Evolutionary conservation across 2,329 filamentous ascomycete species (phyloP), one percentile per base, ranked within the genome.

Genomic region (Balansia obtecta): DNA sequence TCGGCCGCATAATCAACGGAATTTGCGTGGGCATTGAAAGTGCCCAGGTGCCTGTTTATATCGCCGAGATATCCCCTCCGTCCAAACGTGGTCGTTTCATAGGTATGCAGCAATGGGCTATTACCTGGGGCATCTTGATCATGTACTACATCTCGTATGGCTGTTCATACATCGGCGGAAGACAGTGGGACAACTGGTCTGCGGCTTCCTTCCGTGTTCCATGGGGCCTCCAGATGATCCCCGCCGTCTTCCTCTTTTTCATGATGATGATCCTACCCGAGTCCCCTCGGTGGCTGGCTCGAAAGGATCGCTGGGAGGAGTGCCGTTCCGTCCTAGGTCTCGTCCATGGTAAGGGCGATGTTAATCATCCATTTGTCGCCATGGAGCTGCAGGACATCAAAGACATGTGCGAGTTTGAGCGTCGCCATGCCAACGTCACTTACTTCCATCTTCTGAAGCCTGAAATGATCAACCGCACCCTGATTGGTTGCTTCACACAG

Each of bases 381-480:
- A 75, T 71, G 32, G 87, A 93, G 63, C 69, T 86, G 62, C 69
- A 79, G 18, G 85, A 90, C 56, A 91, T 93, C 61, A 77, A 79
- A 55, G 79, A 84, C 39, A 83, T 82, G 64, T 78, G 84, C 58
- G 82, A 87, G 47, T 85, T 90, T 54, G 86, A 93, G 65, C 75
- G 79, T 16, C 69, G 74, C 27, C 85, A 87, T 61, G 70, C 79
- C 13, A 75, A 88, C 55, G 83, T 86, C 18, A 79, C 78, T 9
- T 88, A 86, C 61, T 57, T 82, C 2, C 85, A 91, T 61, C 75
- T 93, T 1, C 76, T 93, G 67, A 77, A 75, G 56, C 85, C 85
- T 79, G 38, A 83, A 80, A 70, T 77, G 61, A 68, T 77, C 62
- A 71, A 72, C 58, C 68, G 76, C 3, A 79, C 76, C 1, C 40